Evolutionary conservation across 345 rosid genomes (phyloP), one percentile per base, ranked within the genome.

Genomic region (Citrus mangshanensis): DNA sequence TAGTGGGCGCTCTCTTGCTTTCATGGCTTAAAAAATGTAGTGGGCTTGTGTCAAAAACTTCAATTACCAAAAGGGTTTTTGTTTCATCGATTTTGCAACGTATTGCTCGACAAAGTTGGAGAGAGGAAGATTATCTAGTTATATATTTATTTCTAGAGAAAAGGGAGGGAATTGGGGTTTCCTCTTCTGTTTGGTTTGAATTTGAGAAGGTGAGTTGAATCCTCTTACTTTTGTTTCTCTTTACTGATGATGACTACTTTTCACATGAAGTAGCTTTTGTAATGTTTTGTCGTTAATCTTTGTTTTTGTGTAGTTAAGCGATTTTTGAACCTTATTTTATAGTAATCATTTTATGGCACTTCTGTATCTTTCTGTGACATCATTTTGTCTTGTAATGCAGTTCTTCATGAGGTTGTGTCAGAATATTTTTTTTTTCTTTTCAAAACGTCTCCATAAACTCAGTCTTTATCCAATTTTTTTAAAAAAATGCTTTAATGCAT

Each of bases 381-480:
- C 84, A 76, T 90, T 88, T 95, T 93, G 97, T 91, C 93, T 74
- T 88, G 88, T 89, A 89, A 84, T 83, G 86, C 89, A 86, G 86
- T 86, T 87, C 86, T 85, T 93, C 97, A 95, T 95, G 97, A 93
- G 95, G 87, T 77, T 82, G 87, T 91, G 98, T 93, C 98, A 95
- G 98, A 85, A 82, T 46, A 66, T 76, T 80, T 46, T 68, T 76
- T 80, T 75, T 51, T 70, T 68, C 72, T 81, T 81, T 85, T 68
- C 73, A 83, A 83, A 82, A 49, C 62, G 78, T 63, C 40, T 68
- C 72, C 38, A 27, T 55, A 59, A 77, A 68, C 30, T 61, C 66
- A 75, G 66, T 71, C 71, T 82, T 74, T 80, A 54, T 69, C 64
- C 80, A 6, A 70, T 37, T 34, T 81, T 69, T 76, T 76, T 78